Conservation (phyloP, 768 basidiomycete genomes). For the Lactarius trivialis region DNA sequence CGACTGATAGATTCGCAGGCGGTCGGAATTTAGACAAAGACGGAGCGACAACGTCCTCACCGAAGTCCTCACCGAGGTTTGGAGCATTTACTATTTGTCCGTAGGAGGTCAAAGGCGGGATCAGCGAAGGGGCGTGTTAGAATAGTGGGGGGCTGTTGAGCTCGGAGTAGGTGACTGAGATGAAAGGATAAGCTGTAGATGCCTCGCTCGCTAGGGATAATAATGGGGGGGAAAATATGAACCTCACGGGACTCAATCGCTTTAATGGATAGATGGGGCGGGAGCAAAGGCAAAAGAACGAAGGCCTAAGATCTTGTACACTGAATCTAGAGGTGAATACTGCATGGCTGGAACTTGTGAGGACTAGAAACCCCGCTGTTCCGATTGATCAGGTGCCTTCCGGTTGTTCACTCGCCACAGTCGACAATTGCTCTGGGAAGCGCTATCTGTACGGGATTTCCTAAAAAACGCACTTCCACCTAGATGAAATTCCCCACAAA, state of each 20-base stretch:
- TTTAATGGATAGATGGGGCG: constrained; percentile 17
- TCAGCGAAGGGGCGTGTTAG: background rate
- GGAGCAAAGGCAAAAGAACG: constrained; percentile 13
- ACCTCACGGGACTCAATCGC: background rate
- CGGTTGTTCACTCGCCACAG: constrained; percentile 2
- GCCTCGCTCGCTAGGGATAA: background rate
- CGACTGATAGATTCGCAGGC: background rate
- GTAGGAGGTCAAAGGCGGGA: background rate
- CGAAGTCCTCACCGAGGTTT: background rate
- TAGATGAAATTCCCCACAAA: background rate
- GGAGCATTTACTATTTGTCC: background rate
- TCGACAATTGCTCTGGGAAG: background rate
- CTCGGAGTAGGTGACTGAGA: background rate
- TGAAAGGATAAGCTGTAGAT: background rate
- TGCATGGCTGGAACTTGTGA: constrained; percentile 1
- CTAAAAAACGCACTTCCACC: background rate
- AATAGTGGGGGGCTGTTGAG: background rate
- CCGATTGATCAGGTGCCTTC: constrained; percentile 19
- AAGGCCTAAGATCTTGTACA: constrained; percentile 10
- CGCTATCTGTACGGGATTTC: background rate
- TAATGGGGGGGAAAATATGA: background rate
- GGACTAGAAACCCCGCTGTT: constrained; percentile 11
- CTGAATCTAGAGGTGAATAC: constrained; percentile 12
- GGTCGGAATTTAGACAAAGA: background rate
- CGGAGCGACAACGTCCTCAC: background rate